Base-by-base conservation (phyloP, 169 alveolate genomes). In the Eimeria acervulina region DNA sequence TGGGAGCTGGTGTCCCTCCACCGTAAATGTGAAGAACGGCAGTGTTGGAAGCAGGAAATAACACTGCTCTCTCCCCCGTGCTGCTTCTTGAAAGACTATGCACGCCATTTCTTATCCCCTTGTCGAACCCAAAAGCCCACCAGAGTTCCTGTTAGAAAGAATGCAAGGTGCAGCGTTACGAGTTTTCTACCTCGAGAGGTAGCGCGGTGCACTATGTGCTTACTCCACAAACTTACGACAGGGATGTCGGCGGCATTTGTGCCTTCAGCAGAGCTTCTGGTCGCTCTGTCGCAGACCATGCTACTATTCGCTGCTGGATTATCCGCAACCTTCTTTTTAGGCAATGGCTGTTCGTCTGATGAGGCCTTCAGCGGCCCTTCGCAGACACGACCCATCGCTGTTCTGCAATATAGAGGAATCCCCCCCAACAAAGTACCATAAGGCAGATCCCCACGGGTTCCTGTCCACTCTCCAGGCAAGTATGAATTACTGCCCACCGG, bases 111-210 rank as follows among this genome's bases (percentile, higher is more conserved):
- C 83, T 51, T 42, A 95, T 36, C 61, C 91, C 96, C 85, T 87
- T 95, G 95, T 88, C 78, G 78, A 59, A 74, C 52, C 96, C 96
- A 61, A 17, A 84, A 17, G 61, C 91, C 96, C 96, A 95, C 13
- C 33, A 23, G 47, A 95, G 96, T n/a, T 55, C 33, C 96, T 93
- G 52, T 6, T 68, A 13, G 44, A 68, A 47, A 68, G 80, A 12
- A 68, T 26, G 80, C 80, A 68, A 21, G 42, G 2, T 15, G 10
- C 23, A 13, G 80, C 80, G 23, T 5, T 33, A 23, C 8, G 80
- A 68, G 23, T 8, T 31, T 17, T 47, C 42, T 68, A 21, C 23
- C 0, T 13, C 80, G 8, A 33, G 6, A 31, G n/a, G 5, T 28
- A 15, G 47, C 21, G 44, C 4, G 44, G 7, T 2, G 23, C 47